Base-by-base conservation (phyloP, 345 rosid genomes). In the Citrus sinensis region DNA sequence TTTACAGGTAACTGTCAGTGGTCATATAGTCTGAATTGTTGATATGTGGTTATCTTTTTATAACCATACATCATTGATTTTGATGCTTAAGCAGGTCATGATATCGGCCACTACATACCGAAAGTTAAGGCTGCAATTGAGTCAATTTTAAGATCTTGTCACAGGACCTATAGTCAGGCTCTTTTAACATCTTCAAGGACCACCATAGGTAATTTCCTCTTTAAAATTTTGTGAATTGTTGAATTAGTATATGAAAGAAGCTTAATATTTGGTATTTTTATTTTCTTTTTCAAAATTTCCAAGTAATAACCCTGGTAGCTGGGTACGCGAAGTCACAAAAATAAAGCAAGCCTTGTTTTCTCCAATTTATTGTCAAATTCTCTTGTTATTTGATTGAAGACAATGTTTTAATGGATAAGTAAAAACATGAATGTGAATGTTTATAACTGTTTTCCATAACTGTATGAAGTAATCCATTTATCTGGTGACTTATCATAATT, bases 101-200 rank as follows among this genome's bases (percentile, higher is more conserved):
- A 91, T 82, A 91, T 94, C 46, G 92, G 95, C 65, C 97, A 94
- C 83, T 94, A 94, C 86, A 92, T 94, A 71, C 98, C 99, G 76
- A 96, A 96, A 86, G 98, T 96, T 80, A 96, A 92, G 88, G 95
- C 95, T 71, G 99, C 98, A 77, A 94, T 96, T 74, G 99, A 96
- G 82, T 90, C 97, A 55, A 91, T 94, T 81, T 82, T 96, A 90
- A 91, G 93, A 80, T 91, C 97, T 83, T 96, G 99, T 80, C 87
- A 96, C 79, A 89, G 88, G 86, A 89, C 83, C 74, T 96, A 92
- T 79, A 81, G 97, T 79, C 97, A 87, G 82, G 99, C 99, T 82
- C 97, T 94, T 87, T 82, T 96, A 86, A 91, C 97, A 80, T 92
- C 97, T 79, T 89, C 98, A 78, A 92, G 87, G 86, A 89, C 97